Evolutionary conservation across 805 yeast species (phyloP), one percentile per base, ranked within the genome.

Genomic region (Candida nanaspora): DNA sequence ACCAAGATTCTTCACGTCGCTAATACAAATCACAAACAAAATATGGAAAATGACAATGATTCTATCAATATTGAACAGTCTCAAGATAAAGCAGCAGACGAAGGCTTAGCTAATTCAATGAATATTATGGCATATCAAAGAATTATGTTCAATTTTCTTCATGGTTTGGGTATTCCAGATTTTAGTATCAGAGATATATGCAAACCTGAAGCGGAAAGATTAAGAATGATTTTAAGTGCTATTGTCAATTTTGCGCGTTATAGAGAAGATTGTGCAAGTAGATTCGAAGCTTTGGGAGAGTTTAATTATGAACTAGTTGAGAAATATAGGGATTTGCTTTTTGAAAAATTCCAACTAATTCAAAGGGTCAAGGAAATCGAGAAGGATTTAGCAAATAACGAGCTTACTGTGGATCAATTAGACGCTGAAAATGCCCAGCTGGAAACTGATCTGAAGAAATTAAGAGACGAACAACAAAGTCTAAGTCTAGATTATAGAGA

Each of bases 201-300:
- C 43, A 78, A 78, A 48, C 96, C 96, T 0, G 95, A 87, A n/a
- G 66, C 84, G 0, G 61, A 57, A 30, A 66, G 95, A 43, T 68
- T 77, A 1, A 65, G 78, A 46, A 65, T 91, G 36, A 68, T 86
- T 18, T 59, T 87, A 22, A 86, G 95, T 55, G 93, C 93, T 1
- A 78, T 87, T 38, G 83, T 87, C 19, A 88, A 88, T 56, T 88
- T 77, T 67, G 94, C 94, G 1, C 65, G 91, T 42, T 87, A 84
- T 53, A 71, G 95, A 48, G 94, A 86, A 50, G 86, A 80, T 47
- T 79, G 84, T 44, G 73, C 80, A 56, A 70, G 68, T 20, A 88
- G 82, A 48, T 80, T 84, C 52, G 86, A 80, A 45, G 74, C 73
- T 21, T 63, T 83, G 21, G 76, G 82, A 23, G 63, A 69, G 6